A percentile compares a stretch with the other conserved stretches of the same genome.
These are phyloP conservation scores for Colletotrichum tropicale DNA, from an alignment of 2,329 filamentous ascomycete genomes.

Conservation along the genomic window DNA sequence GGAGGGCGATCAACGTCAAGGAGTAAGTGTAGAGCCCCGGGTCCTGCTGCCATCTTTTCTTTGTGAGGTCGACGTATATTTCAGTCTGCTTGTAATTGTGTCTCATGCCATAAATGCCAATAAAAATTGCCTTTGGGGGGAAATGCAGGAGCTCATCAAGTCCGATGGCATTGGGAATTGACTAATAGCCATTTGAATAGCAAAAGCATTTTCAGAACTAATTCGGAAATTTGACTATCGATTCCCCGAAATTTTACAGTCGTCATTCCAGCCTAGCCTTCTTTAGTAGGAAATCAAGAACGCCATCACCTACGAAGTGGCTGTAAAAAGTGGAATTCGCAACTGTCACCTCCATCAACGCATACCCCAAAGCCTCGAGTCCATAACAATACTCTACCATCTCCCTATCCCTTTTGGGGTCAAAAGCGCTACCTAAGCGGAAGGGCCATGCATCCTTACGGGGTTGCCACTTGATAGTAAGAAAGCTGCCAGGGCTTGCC, in stretches of 20 bases:
- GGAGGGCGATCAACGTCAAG: too few species aligned
- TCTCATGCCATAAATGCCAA: too few species aligned
- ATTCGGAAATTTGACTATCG: not conserved
- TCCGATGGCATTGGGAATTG: too few species aligned
- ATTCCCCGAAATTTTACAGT: not conserved
- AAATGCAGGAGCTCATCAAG: too few species aligned
- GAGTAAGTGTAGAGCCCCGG: too few species aligned
- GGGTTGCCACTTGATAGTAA: not conserved
- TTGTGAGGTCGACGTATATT: too few species aligned
- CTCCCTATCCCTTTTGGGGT: not conserved
- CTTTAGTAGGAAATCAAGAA: not conserved
- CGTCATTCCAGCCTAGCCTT: not conserved
- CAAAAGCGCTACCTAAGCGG: not conserved
- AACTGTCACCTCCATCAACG: not conserved
- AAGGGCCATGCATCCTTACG: not conserved
- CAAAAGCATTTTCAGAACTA: not conserved
- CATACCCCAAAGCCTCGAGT: not conserved
- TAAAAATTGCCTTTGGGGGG: too few species aligned
- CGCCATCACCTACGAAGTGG: not conserved
- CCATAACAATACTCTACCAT: not conserved
- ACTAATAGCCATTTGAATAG: not conserved
- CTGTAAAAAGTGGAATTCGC: not conserved
- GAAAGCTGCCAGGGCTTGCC: not conserved
- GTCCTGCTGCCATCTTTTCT: too few species aligned
- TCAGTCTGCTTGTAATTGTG: too few species aligned